A percentile compares a stretch with the other conserved stretches of the same genome.
Conservation (phyloP, 805 yeast species). For the Saccharomycopsis sp. region DNA sequence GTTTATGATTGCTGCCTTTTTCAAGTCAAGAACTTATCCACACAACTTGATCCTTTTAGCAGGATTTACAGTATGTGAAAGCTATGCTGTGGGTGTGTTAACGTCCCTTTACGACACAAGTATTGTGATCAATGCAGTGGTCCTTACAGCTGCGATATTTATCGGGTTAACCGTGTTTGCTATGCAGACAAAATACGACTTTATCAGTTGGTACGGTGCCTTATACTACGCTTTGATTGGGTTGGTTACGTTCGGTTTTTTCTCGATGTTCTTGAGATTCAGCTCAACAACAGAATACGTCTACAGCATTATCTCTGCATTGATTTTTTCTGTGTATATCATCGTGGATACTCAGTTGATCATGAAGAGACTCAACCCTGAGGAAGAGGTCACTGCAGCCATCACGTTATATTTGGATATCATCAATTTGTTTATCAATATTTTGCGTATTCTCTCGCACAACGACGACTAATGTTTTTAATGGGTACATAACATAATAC, state of each 20-base stretch:
- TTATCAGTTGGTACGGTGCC: conserved; percentile 59
- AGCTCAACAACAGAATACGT: conserved; percentile 51
- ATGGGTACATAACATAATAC: background rate
- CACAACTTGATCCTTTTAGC: conserved; percentile 52
- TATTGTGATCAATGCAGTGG: conserved; percentile 62
- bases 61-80: conserved; percentile 68
- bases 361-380: conserved; percentile 67
- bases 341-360: conserved; percentile 77
- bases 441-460: conserved; percentile 51
- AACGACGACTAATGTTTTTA: conserved; percentile 9
- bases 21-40: conserved; percentile 65
- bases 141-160: conserved; percentile 63
- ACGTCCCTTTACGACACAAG: conserved; percentile 57
- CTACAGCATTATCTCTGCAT: conserved; percentile 68
- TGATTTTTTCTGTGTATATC: conserved; percentile 64
- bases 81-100: conserved; percentile 62
- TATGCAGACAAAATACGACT: conserved; percentile 69
- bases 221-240: conserved; percentile 53
- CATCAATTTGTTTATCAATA: conserved; percentile 70
- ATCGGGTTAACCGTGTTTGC: conserved; percentile 75
- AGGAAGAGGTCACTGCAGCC: conserved; percentile 80
- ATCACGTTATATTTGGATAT: conserved; percentile 75
- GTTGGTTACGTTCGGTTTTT: conserved; percentile 63
- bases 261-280: conserved; percentile 62
- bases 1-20: conserved; percentile 53